Base-by-base conservation (phyloP, 441 rosid genomes). In the Daphne laureola region DNA sequence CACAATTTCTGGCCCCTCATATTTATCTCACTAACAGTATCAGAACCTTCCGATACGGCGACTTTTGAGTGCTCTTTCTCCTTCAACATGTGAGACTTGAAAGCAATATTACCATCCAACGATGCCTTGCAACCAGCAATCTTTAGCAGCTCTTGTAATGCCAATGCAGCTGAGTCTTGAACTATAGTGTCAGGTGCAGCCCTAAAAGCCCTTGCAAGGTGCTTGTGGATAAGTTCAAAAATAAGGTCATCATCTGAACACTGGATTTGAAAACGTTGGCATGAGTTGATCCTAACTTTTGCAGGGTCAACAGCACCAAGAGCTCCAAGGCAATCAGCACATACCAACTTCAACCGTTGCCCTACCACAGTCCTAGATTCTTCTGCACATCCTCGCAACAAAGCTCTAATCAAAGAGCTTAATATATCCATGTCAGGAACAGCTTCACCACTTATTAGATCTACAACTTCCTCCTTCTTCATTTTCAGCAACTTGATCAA, bases 171-270 rank as follows among this genome's bases (percentile, higher is more conserved):
- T 15, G 98, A 87, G 76, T 94, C 99, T 76, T 94, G 99, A 69
- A 90, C 69, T 53, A 82, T 55, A 36, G 99, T 88, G 75, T 94
- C 96, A 56, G 96, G 92, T 31, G 98, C 96, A 71, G 99, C 94
- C 81, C 99, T 88, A 74, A 94, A 94, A 70, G 98, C 98, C 82
- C 98, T 82, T 38, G 92, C 92, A 66, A 94, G 75, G 58, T 90
- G 98, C 71, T 86, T 90, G 78, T 94, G 84, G 46, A 94, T 94
- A 71, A 94, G 84, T 79, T 86, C 98, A 77, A 86, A 94, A 54
- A 94, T 94, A 44, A 94, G 99, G 78, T 94, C 99, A 80, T 94
- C 99, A 69, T 90, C 98, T 25, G 99, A 88, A 73, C 99, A 94
- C 61, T 94, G 95, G 75, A 94, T 94, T 78, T 87, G 90, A 73